phyloP scores from a whole-genome alignment of 139 green algal species.

The Mesotaenium endlicherianum region DNA sequence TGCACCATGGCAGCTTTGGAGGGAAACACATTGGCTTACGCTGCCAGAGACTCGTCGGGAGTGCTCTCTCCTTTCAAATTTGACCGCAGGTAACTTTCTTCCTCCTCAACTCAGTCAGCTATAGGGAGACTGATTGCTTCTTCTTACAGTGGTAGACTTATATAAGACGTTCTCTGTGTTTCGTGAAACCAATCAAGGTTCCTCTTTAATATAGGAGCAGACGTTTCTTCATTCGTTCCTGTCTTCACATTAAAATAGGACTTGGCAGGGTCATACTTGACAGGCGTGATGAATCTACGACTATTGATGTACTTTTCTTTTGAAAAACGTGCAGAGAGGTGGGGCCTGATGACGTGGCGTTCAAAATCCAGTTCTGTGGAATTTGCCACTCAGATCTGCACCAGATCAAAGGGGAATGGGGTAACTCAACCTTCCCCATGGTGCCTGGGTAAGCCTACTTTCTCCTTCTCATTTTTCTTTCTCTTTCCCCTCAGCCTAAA shows the following conservation, averaged over 20 bases:
- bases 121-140: not conserved
- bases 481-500: not conserved
- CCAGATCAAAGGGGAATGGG: slow-evolving; percentile 40
- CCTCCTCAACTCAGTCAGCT: slow-evolving; percentile 66
- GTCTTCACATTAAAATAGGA: not conserved
- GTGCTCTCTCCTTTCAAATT: slow-evolving; percentile 64
- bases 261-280: not conserved
- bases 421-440: slow-evolving; percentile 61
- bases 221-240: not conserved
- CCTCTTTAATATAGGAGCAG: not conserved
- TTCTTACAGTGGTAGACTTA: not conserved
- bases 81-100: slow-evolving; percentile 32
- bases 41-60: slow-evolving; percentile 57
- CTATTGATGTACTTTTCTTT: not conserved
- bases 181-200: not conserved
- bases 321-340: not conserved
- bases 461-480: slow-evolving; percentile 2
- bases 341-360: not conserved
- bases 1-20: too few species aligned
- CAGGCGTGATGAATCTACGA: too few species aligned
- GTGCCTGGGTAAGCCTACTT: slow-evolving; percentile 62
- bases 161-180: not conserved
- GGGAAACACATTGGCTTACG: slow-evolving; percentile 66
- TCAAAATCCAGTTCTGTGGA: slow-evolving; percentile 38
- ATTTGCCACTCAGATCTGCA: slow-evolving; percentile 87